Evolutionary conservation across 164 flowering plant species (phyloP).

Genomic region (Tetrastigma voinierianum): DNA sequence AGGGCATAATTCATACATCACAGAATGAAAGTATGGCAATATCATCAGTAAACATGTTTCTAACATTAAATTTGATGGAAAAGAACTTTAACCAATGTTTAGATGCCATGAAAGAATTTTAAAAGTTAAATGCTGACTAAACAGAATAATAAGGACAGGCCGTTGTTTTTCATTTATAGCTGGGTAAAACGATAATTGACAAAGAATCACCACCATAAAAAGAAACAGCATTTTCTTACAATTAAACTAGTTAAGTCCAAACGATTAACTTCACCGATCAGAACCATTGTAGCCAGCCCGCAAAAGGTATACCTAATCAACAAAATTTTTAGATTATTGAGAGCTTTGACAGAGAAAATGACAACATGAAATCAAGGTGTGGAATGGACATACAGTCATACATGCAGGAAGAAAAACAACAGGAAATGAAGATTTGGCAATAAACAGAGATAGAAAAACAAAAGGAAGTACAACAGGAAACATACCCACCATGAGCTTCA

Average conservation of each 20-base stretch:
- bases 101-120: neutral
- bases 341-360: neutral
- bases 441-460: neutral
- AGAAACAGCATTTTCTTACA: slow-evolving; percentile 50
- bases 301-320: slow-evolving; percentile 82
- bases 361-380: neutral
- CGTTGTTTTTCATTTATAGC: neutral
- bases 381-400: neutral
- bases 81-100: neutral
- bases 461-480: slow-evolving; percentile 11
- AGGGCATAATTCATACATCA: too few relatives aligned
- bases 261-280: slow-evolving; percentile 73
- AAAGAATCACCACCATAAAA: neutral
- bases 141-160: neutral
- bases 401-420: too few relatives aligned
- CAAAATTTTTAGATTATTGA: slow-evolving; percentile 2
- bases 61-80: neutral
- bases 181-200: neutral
- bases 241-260: slow-evolving; percentile 70
- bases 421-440: too few relatives aligned
- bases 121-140: neutral
- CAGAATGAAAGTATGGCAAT: too few relatives aligned
- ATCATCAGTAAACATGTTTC: neutral
- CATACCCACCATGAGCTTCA: slow-evolving; percentile 99
- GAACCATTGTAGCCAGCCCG: slow-evolving; percentile 87